A percentile compares a stretch with the other conserved stretches of the same genome.
phyloP scores from a whole-genome alignment of 75 land plant species.

The Pinus taeda region DNA sequence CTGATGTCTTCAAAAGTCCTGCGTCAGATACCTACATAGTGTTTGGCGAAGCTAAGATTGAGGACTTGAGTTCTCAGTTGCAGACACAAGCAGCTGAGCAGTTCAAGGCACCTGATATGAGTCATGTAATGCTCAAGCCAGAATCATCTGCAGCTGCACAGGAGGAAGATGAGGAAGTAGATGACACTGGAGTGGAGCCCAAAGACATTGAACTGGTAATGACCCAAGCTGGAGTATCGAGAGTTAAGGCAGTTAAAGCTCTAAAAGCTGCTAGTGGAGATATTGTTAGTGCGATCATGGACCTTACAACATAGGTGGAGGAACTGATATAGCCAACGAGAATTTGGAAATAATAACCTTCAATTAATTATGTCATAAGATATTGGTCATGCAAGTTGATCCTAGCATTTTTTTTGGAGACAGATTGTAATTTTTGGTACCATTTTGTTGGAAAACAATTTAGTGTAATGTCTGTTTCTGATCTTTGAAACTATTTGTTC shows the following conservation, averaged over 20 bases:
- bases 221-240: conserved; percentile 90
- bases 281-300: conserved; percentile 90
- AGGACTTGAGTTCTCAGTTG: conserved; percentile 81
- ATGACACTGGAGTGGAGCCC: conserved; percentile 84
- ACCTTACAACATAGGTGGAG: conserved; percentile 54
- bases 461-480: too few relatives aligned
- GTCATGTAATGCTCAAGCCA: conserved; percentile 43
- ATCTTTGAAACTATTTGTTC: too few relatives aligned
- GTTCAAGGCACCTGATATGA: conserved; percentile 71
- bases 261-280: conserved; percentile 69
- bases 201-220: conserved; percentile 84
- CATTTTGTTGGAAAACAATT: too few relatives aligned
- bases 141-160: conserved; percentile 39
- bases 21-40: conserved; percentile 81
- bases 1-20: conserved; percentile 91
- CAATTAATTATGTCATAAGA: too few relatives aligned
- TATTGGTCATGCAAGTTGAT: too few relatives aligned
- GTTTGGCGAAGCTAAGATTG: conserved; percentile 87
- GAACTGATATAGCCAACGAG: too few relatives aligned
- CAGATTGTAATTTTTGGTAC: too few relatives aligned
- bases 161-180: conserved; percentile 78
- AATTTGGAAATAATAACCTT: too few relatives aligned
- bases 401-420: too few relatives aligned
- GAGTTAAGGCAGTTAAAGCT: conserved; percentile 71
- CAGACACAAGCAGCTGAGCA: conserved; percentile 87